phyloP scores from a whole-genome alignment of 2,329 filamentous ascomycete species.

The Alternaria gansuensis region DNA sequence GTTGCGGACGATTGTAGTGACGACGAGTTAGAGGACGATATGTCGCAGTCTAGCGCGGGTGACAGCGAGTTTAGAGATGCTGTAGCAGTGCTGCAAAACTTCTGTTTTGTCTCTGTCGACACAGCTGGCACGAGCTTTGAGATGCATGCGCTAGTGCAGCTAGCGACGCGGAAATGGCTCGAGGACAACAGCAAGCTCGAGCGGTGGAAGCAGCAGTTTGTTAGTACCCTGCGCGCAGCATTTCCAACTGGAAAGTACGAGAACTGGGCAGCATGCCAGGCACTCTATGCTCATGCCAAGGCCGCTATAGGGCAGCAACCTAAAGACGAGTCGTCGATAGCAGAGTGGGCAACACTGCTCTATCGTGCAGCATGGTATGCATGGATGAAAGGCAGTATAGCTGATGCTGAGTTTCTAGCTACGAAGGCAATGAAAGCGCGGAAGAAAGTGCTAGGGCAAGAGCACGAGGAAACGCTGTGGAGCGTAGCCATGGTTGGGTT shows the following conservation, averaged over 20 bases:
- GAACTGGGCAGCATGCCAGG: conserved; percentile 35
- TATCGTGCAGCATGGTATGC: conserved; percentile 24
- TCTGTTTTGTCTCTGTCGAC: conserved; percentile 48
- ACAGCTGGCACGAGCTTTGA: conserved; percentile 35
- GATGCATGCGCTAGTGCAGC: conserved; percentile 58
- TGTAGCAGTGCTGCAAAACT: conserved; percentile 49
- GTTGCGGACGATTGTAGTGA: too few relatives aligned
- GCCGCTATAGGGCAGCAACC: too few relatives aligned
- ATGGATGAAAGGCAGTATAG: conserved; percentile 8
- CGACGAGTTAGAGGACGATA: too few relatives aligned
- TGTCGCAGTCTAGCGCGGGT: neutral
- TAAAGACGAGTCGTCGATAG: too few relatives aligned
- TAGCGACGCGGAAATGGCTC: conserved; percentile 38
- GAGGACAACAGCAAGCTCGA: conserved; percentile 19
- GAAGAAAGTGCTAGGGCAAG: conserved; percentile 11
- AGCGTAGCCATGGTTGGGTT: conserved; percentile 16
- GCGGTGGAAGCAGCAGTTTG: too few relatives aligned
- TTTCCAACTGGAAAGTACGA: conserved; percentile 41
- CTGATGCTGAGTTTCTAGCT: conserved; percentile 17
- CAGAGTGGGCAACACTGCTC: conserved; percentile 16
- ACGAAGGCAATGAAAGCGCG: conserved; percentile 5
- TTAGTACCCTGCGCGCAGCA: too few relatives aligned
- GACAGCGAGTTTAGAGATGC: conserved; percentile 38
- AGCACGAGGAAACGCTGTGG: conserved; percentile 8
- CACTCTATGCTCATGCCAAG: too few relatives aligned